A percentile compares a stretch with the other conserved stretches of the same genome.
phyloP scores from a whole-genome alignment of 257 asterid genomes.

The Solanum habrochaites region DNA sequence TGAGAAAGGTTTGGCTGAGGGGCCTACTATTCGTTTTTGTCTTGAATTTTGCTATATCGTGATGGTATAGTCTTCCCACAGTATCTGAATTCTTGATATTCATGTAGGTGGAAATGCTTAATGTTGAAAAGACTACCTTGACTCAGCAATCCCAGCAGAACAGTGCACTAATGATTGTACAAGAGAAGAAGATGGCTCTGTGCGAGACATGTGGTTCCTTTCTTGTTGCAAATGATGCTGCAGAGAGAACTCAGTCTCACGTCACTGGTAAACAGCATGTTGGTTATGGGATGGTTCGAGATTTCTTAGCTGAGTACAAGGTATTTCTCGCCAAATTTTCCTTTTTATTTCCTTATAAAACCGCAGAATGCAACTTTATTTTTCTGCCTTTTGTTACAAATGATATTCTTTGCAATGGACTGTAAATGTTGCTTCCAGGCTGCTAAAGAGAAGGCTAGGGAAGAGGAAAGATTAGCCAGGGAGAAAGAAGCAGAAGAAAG shows the following conservation, averaged over 20 bases:
- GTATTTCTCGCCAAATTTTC: constrained; percentile 4
- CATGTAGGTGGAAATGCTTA: constrained; percentile 77
- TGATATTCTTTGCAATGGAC: constrained; percentile 3
- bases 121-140: constrained; percentile 61
- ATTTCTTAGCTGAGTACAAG: constrained; percentile 54
- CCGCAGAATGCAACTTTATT: background rate
- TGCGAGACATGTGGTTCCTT: constrained; percentile 98
- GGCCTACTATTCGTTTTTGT: background rate
- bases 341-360: background rate
- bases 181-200: constrained; percentile 95
- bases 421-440: constrained; percentile 33
- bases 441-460: constrained; percentile 72
- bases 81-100: background rate
- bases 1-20: constrained; percentile 68
- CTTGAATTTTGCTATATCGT: background rate
- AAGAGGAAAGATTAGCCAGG: constrained; percentile 69
- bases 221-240: constrained; percentile 94
- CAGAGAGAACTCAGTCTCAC: constrained; percentile 95
- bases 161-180: constrained; percentile 67
- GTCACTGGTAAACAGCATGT: constrained; percentile 95
- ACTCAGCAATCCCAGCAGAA: constrained; percentile 75
- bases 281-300: constrained; percentile 94
- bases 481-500: constrained; percentile 87
- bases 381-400: background rate
- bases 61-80: background rate